Percentiles rank a stretch among this genome's conserved stretches.
These are phyloP conservation scores for Colletotrichum sp. DNA, from an alignment of 2,329 filamentous ascomycete genomes.

Conservation along the genomic window DNA sequence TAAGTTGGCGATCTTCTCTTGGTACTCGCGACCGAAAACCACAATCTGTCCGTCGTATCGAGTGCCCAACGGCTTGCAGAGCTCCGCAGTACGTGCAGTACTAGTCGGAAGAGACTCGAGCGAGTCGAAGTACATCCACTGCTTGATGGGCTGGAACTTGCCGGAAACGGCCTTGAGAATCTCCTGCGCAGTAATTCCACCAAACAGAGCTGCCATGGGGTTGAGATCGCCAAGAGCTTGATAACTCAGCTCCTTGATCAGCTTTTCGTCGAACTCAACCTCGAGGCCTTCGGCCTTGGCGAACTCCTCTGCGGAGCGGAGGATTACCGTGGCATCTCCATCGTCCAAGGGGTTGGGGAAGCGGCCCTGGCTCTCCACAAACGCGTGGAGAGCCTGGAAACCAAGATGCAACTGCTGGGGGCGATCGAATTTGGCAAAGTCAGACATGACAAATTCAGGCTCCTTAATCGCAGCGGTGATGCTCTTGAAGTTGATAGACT, in stretches of 20 bases:
- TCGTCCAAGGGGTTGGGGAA: conserved; percentile 86
- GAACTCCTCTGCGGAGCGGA: conserved; percentile 77
- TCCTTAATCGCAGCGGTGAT: conserved; percentile 80
- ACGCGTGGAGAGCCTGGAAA: conserved; percentile 90
- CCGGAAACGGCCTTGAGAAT: conserved; percentile 96
- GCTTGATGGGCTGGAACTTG: conserved; percentile 94
- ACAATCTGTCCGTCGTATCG: conserved; percentile 98
- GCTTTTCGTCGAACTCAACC: conserved; percentile 87
- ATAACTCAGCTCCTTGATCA: conserved; percentile 91
- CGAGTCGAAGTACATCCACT: conserved; percentile 98
- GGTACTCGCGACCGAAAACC: conserved; percentile 91
- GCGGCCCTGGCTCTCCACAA: conserved; percentile 75
- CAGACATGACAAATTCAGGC: conserved; percentile 88
- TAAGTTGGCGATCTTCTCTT: conserved; percentile 89
- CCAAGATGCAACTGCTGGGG: conserved; percentile 91
- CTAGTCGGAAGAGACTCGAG: conserved; percentile 90
- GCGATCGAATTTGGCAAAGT: conserved; percentile 97
- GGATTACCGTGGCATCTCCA: conserved; percentile 78
- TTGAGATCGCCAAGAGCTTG: conserved; percentile 91
- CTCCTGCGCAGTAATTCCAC: conserved; percentile 91
- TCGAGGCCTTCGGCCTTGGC: conserved; percentile 77
- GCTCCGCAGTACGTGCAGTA: conserved; percentile 77
- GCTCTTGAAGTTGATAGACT: conserved; percentile 86
- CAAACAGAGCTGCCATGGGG: conserved; percentile 94
- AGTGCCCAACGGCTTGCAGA: conserved; percentile 83